A percentile compares a stretch with the other conserved stretches of the same genome.
phyloP scores from a whole-genome alignment of 1,139 yeast genomes.

The Yamadazyma diospyri region DNA sequence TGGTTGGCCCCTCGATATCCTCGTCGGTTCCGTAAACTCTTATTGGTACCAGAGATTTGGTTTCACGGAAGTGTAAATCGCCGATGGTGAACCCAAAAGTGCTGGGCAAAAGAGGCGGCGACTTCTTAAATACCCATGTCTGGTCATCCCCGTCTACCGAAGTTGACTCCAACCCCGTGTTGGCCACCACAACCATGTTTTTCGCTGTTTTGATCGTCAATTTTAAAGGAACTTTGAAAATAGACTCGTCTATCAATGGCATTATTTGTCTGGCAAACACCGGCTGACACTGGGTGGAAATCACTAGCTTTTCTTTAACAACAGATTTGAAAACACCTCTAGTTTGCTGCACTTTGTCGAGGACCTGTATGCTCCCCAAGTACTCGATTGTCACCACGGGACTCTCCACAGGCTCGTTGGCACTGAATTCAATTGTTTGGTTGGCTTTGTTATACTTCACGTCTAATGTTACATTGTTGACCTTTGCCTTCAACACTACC shows the following conservation, averaged over 20 bases:
- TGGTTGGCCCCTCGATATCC: conserved; percentile 27
- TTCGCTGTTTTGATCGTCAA: conserved; percentile 44
- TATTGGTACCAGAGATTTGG: conserved; percentile 33
- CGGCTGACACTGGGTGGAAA: conserved; percentile 74
- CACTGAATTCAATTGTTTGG: conserved; percentile 7
- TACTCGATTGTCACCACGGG: conserved; percentile 3
- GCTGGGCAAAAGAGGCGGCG: conserved; percentile 60
- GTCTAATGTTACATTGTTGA: conserved; percentile 8
- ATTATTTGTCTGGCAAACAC: conserved; percentile 56
- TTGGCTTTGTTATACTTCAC: conserved; percentile 7
- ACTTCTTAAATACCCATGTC: conserved; percentile 40
- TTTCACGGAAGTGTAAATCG: conserved; percentile 52
- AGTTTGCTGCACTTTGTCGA: conserved; percentile 7
- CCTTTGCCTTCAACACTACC: conserved; percentile 12
- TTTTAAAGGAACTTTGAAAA: conserved; percentile 49
- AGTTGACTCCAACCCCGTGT: conserved; percentile 25
- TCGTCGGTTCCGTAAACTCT: conserved; percentile 57
- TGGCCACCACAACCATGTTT: conserved; percentile 49
- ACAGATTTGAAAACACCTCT: conserved; percentile 6
- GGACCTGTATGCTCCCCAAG: conserved; percentile 5
- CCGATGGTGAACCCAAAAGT: conserved; percentile 67
- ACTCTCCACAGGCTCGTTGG: neutral
- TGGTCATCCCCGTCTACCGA: conserved; percentile 22
- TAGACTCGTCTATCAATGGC: conserved; percentile 65
- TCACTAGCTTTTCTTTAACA: conserved; percentile 44